Percentiles rank a stretch among this genome's conserved stretches.
phyloP scores from a whole-genome alignment of 371 early-diverging fungal species.

The Circinella minor region DNA sequence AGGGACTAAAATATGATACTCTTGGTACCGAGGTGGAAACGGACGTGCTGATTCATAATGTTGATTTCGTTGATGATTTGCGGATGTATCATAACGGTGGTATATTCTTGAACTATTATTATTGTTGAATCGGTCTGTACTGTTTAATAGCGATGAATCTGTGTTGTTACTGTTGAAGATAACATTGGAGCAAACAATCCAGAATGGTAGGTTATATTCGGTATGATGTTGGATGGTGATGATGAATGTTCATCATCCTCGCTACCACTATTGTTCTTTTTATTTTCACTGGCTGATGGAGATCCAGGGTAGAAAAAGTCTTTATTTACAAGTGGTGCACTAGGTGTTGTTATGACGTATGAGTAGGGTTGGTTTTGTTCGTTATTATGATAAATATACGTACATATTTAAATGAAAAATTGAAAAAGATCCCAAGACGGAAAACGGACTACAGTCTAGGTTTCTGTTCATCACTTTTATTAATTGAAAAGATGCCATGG shows the following conservation, averaged over 20 bases:
- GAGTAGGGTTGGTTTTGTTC: background rate
- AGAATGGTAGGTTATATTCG: background rate
- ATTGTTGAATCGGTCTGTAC: background rate
- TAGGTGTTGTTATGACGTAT: background rate
- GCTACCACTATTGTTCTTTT: too few species aligned
- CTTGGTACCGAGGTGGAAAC: background rate
- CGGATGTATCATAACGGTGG: background rate
- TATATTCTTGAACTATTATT: background rate
- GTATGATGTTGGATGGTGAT: background rate
- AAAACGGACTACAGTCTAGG: constrained; percentile 7
- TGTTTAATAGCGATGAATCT: background rate
- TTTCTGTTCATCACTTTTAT: background rate
- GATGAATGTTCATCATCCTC: background rate
- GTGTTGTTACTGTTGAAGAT: background rate
- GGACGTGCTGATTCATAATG: background rate
- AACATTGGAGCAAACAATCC: background rate
- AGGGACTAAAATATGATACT: background rate
- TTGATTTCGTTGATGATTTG: background rate
- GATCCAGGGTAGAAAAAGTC: background rate
- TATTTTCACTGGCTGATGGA: background rate
- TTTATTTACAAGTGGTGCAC: background rate
- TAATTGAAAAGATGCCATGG: too few species aligned
- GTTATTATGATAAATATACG: background rate
- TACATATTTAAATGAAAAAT: background rate
- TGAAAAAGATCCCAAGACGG: background rate